Base-by-base conservation (phyloP, 495 filamentous ascomycete species). In the Filosporella fistucella region DNA sequence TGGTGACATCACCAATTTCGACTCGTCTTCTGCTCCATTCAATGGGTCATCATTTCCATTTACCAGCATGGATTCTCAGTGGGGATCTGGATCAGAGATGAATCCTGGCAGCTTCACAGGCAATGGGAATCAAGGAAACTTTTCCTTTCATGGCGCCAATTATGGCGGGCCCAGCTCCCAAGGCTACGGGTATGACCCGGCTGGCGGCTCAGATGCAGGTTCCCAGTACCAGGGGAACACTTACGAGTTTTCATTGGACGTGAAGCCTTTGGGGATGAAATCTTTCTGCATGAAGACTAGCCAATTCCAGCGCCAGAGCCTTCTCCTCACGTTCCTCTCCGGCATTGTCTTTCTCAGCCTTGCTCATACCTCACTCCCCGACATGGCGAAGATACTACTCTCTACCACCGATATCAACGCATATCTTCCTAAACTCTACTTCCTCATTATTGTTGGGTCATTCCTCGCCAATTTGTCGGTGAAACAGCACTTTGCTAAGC, bases 151-250 rank as follows among this genome's bases (percentile, higher is more conserved):
- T 14, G 39, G 28, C n/a, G 23, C 29, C 6, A 42, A 52, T 42
- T 58, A 47, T 45, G 42, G 30, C 1, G 47, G 35, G 2, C 26
- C 45, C 7, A 36, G 35, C 2, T 39, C 28, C 21, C 55, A 42
- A 39, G 36, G 29, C 10, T 50, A 42, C 30, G 39, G 28, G 18
- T 42, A 35, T 18, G 14, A 42, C 16, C 18, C 45, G 4, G 42
- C 42, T 23, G 42, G 44, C 30, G 39, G 34, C 16, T 37, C 49
- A 4, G 45, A 24, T 14, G 42, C 54, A n/a, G 28, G 30, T 14
- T 34, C 33, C 23, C 52, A 39, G 7, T 54, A 38, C 33, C 53
- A 56, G 23, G 42, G 52, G 11, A 46, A 18, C 46, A 18, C 24
- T 49, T 29, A 38, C 14, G 24, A 45, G 12, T 30, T 33, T 28